phyloP scores from a whole-genome alignment of 2,329 filamentous ascomycete species.

The Alternaria burnsii region DNA sequence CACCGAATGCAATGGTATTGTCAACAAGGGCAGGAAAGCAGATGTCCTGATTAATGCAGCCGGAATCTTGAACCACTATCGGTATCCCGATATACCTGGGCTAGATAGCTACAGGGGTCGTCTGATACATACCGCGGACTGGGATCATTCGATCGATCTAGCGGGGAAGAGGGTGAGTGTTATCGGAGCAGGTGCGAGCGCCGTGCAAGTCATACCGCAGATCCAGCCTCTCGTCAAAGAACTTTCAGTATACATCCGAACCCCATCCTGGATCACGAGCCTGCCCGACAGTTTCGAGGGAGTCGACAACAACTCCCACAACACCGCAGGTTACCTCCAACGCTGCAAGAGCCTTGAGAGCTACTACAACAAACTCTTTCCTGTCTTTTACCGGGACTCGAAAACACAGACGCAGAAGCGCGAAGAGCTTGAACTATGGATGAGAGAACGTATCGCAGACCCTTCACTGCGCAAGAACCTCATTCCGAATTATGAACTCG shows the following conservation, averaged over 20 bases:
- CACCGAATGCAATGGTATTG: neutral
- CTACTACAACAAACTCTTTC: too few relatives aligned
- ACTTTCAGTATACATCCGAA: conserved; percentile 7
- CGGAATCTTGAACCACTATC: conserved; percentile 1
- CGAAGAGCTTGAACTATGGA: too few relatives aligned
- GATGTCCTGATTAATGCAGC: conserved; percentile 8
- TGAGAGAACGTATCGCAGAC: too few relatives aligned
- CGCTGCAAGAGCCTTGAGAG: too few relatives aligned
- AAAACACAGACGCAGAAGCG: too few relatives aligned
- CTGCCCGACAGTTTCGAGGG: neutral
- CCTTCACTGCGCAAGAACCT: too few relatives aligned
- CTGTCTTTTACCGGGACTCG: too few relatives aligned
- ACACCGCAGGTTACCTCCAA: too few relatives aligned
- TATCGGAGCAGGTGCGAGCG: conserved; percentile 45
- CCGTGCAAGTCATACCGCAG: conserved; percentile 9
- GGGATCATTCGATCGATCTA: conserved; percentile 18
- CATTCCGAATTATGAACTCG: too few relatives aligned
- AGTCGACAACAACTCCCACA: neutral
- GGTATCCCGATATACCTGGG: neutral
- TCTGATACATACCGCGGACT: conserved; percentile 5
- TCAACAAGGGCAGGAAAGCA: neutral
- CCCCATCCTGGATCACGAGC: conserved; percentile 4
- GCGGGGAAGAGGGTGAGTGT: conserved; percentile 39
- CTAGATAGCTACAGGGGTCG: neutral
- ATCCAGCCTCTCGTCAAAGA: neutral